These are phyloP conservation scores for Phyllosticta citriasiana DNA, from an alignment of 2,329 filamentous ascomycete genomes.

Conservation along the genomic window DNA sequence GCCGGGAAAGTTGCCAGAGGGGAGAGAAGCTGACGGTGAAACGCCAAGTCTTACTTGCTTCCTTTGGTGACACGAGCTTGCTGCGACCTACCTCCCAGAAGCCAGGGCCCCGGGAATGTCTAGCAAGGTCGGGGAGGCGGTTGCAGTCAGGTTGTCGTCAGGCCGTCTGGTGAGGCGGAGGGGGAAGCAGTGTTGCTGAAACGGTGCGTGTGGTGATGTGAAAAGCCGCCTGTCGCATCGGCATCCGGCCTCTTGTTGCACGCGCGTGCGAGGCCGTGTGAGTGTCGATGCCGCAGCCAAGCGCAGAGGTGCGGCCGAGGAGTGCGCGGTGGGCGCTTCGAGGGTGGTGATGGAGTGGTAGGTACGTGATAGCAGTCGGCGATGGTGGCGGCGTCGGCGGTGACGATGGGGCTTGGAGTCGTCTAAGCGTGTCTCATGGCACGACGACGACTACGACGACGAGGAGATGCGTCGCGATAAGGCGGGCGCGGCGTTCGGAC, in stretches of 20 bases:
- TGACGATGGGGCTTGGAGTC: conserved; percentile 4
- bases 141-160: neutral
- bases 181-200: neutral
- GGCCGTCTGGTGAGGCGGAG: neutral
- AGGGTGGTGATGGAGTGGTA: neutral
- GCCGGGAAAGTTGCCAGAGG: conserved; percentile 1
- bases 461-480: neutral
- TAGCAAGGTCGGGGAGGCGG: conserved; percentile 7
- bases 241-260: conserved; percentile 7
- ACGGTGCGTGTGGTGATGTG: conserved; percentile 1
- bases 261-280: neutral
- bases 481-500: neutral
- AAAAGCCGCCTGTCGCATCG: conserved; percentile 8
- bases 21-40: conserved; percentile 11
- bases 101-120: conserved; percentile 10
- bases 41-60: conserved; percentile 11
- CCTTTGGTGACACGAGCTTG: conserved; percentile 10
- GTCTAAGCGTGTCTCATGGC: conserved; percentile 9
- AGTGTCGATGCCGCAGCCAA: neutral
- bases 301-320: neutral
- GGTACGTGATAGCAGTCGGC: neutral
- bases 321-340: neutral
- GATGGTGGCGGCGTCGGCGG: neutral
- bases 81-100: conserved; percentile 10
- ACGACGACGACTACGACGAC: neutral